Conservation (phyloP, 2,329 filamentous ascomycete genomes). For the Trichophyton simii region DNA sequence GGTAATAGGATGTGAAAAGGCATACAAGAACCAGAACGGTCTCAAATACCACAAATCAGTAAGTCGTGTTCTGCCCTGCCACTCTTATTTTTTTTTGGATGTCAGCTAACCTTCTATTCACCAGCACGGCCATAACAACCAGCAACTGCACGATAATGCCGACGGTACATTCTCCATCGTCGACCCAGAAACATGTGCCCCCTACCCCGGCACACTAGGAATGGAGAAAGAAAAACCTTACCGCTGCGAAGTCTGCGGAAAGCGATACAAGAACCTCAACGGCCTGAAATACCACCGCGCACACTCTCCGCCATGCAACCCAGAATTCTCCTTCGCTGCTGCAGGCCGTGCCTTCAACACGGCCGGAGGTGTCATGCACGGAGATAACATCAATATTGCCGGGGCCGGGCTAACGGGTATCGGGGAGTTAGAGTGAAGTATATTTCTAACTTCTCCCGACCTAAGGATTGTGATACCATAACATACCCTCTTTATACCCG, state of each 20-base stretch:
- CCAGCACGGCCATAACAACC: constrained; percentile 84
- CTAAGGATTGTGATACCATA: constrained; percentile 14
- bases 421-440: constrained; percentile 20
- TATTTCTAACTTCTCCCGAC: too few relatives aligned
- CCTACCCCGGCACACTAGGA: constrained; percentile 90
- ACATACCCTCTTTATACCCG: not conserved
- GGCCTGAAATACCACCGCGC: constrained; percentile 89
- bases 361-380: constrained; percentile 34
- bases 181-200: constrained; percentile 84
- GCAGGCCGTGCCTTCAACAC: constrained; percentile 30
- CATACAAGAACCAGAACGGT: constrained; percentile 98
- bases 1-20: constrained; percentile 96
- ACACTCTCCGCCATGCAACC: constrained; percentile 80
- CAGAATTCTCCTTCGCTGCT: constrained; percentile 54
- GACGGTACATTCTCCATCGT: constrained; percentile 98
- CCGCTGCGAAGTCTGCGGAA: constrained; percentile 90
- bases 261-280: constrained; percentile 98
- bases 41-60: constrained; percentile 75
- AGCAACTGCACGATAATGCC: constrained; percentile 89
- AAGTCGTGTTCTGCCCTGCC: constrained; percentile 26
- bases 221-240: constrained; percentile 99
- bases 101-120: constrained; percentile 15
- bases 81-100: not conserved
- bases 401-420: constrained; percentile 38
- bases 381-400: constrained; percentile 36